Conservation (phyloP, 345 rosid species). For the Eutrema heterophyllum region DNA sequence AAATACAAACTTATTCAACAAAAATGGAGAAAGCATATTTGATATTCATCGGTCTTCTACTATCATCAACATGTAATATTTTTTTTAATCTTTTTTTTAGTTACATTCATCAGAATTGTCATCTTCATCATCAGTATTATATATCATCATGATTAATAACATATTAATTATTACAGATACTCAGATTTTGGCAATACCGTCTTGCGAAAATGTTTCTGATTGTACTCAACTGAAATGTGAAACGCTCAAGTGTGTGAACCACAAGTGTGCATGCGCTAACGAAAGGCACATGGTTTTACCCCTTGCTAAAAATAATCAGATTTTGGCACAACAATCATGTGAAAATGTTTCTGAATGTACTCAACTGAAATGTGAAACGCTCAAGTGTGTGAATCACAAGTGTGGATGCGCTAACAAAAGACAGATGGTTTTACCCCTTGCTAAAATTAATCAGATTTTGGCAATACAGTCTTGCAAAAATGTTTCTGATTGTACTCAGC, state of each 20-base stretch:
- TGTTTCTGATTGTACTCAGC: too few species aligned
- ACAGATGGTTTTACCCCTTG: background rate
- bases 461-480: too few species aligned
- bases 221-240: background rate
- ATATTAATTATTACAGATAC: background rate
- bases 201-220: background rate
- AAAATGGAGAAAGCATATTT: slow-evolving; percentile 10
- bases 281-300: too few species aligned
- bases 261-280: background rate
- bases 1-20: background rate
- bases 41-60: slow-evolving; percentile 2
- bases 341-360: too few species aligned
- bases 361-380: too few species aligned
- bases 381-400: too few species aligned
- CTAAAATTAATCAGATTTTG: background rate
- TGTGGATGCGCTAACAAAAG: background rate
- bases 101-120: background rate
- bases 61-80: slow-evolving; percentile 7
- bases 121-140: background rate
- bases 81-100: background rate
- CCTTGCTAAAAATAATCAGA: background rate
- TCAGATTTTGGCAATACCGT: background rate
- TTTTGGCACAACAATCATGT: too few species aligned
- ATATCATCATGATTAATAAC: background rate
- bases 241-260: background rate